Percentiles rank a stretch among this genome's conserved stretches.
These are phyloP conservation scores for Ceratocystis variospora DNA, from an alignment of 2,329 filamentous ascomycete genomes.

Conservation along the genomic window DNA sequence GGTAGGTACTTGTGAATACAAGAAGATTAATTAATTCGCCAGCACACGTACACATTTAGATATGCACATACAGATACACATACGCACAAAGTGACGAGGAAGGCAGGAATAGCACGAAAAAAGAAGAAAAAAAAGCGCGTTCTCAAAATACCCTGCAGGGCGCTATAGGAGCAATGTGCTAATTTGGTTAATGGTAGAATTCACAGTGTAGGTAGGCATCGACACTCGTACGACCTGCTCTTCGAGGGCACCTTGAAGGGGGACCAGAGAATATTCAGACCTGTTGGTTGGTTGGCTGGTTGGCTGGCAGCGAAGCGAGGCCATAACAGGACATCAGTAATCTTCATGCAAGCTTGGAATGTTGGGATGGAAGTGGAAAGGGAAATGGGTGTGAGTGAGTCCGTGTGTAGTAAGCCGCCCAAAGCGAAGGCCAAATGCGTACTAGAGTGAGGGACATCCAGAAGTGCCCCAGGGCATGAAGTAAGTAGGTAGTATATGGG, in stretches of 20 bases:
- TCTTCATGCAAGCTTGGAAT: neutral
- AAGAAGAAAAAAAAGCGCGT: neutral
- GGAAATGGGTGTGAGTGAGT: neutral
- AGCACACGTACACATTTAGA: neutral
- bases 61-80: neutral
- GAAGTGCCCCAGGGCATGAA: neutral
- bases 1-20: neutral
- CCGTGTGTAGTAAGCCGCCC: neutral
- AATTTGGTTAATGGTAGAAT: neutral
- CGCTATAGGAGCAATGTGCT: neutral
- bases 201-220: neutral
- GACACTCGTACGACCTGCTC: neutral
- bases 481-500: neutral
- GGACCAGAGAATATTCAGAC: neutral
- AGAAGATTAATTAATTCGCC: neutral
- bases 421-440: neutral
- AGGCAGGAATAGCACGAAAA: neutral
- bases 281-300: neutral
- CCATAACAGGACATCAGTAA: neutral
- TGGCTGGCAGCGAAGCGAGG: neutral
- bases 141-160: neutral
- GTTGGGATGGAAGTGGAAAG: neutral
- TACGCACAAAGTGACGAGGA: neutral
- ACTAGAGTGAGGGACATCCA: no score
- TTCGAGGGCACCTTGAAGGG: neutral